Evolutionary conservation across 2,329 filamentous ascomycete genomes (phyloP), one percentile per base, ranked within the genome.

Genomic region (Alternaria sp.): DNA sequence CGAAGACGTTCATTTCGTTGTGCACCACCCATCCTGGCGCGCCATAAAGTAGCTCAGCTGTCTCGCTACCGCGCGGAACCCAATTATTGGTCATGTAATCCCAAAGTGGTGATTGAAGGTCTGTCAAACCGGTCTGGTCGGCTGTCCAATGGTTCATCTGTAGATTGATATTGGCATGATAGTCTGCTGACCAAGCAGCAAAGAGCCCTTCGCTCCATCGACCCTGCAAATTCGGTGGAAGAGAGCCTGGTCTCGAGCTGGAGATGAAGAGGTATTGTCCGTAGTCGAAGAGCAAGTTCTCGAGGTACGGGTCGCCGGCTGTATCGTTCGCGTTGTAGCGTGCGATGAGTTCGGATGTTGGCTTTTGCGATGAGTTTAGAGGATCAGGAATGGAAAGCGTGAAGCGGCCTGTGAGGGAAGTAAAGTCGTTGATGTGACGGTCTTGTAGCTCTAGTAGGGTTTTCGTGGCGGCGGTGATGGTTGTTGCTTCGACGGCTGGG

Each of bases 131-230:
- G 0, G 83, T 85, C 51, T 84, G 79, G 33, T 86, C 83, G 2
- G 81, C 80, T 2, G 75, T 67, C 85, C 85, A 88, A 63, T 87
- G 81, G 58, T 87, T 87, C 85, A 87, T 87, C 62, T 88, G 83
- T 0, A 87, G 56, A 56, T 87, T 87, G 65, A 88, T 86, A 60
- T 87, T 84, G 37, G 81, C 77, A 51, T 86, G 84, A 55, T 86
- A 87, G 63, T 87, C 84, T 2, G 77, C 81, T 11, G 80, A 79
- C 85, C 85, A 86, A 0, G 81, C 79, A 4, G 80, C 75, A 0
- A 64, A 63, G 3, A 83, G 68, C 0, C 77, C 70, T 42, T 83
- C 79, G 4, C 80, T 81, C 86, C 85, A 88, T 17, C 79, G 78
- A 0, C 85, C 85, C 66, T 85, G 84, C 0, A 88, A 77, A 55